phyloP scores from a whole-genome alignment of 176 grass and related monocot genomes.

The Dactylis glomerata region DNA sequence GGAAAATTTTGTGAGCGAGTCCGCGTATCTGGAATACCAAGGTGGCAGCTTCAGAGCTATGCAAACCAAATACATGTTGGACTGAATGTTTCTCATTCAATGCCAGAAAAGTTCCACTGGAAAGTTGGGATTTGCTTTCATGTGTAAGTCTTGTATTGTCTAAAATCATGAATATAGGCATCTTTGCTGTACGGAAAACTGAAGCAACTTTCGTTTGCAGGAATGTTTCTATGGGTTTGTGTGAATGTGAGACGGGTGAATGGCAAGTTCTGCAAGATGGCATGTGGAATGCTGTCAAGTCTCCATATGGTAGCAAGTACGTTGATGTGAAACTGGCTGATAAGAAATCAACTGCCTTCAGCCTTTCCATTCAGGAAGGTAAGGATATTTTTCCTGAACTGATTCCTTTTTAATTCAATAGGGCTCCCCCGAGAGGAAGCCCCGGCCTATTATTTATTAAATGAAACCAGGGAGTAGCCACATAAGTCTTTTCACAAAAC shows the following conservation, averaged over 20 bases:
- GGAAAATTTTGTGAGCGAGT: constrained; percentile 68
- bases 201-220: constrained; percentile 45
- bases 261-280: constrained; percentile 73
- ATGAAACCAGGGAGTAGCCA: too few relatives aligned
- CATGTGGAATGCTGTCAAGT: constrained; percentile 63
- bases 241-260: constrained; percentile 55
- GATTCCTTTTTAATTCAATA: too few relatives aligned
- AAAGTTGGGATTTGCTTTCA: constrained; percentile 85
- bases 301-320: constrained; percentile 75
- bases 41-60: constrained; percentile 61
- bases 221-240: constrained; percentile 66
- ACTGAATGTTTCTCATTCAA: constrained; percentile 64
- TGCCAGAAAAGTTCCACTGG: constrained; percentile 61
- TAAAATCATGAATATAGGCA: not conserved
- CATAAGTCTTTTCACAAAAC: too few relatives aligned
- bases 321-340: constrained; percentile 73
- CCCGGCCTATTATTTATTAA: too few relatives aligned
- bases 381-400: constrained; percentile 6
- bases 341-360: constrained; percentile 64
- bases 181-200: not conserved
- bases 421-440: too few relatives aligned
- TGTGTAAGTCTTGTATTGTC: constrained; percentile 51
- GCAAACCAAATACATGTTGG: constrained; percentile 49
- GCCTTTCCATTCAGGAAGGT: constrained; percentile 82
- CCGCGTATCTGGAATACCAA: constrained; percentile 58